A percentile compares a stretch with the other conserved stretches of the same genome.
Conservation (phyloP, 768 basidiomycete species). For the Termitomyces heimii region DNA sequence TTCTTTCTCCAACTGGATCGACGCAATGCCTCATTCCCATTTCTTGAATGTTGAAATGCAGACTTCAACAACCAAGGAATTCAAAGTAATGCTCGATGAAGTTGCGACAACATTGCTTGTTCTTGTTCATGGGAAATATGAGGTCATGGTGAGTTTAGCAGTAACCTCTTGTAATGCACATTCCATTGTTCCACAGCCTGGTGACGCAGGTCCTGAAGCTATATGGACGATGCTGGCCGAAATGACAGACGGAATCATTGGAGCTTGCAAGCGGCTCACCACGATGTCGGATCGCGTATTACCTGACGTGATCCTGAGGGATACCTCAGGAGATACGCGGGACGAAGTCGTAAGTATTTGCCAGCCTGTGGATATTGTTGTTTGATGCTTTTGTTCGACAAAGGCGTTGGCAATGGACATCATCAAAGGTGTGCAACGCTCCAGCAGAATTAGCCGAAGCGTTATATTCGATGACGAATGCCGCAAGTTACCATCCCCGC, state of each 20-base stretch:
- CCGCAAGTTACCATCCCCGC: conserved; percentile 3
- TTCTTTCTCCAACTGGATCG: background rate
- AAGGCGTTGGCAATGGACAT: background rate
- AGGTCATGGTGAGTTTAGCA: background rate
- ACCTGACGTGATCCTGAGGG: background rate
- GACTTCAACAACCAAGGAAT: background rate
- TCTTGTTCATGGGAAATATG: background rate
- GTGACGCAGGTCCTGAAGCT: background rate
- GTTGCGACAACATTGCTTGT: background rate
- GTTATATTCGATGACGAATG: conserved; percentile 2
- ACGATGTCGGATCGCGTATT: background rate
- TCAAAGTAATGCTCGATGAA: background rate
- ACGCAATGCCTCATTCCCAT: background rate
- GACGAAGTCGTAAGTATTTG: background rate
- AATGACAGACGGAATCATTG: background rate
- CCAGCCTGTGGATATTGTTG: background rate
- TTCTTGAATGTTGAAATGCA: background rate
- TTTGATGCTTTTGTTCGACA: background rate
- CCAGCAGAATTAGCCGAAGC: background rate
- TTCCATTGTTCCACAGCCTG: background rate
- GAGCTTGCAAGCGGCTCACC: background rate
- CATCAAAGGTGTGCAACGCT: conserved; percentile 1
- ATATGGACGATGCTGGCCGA: conserved; percentile 1
- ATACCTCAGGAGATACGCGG: background rate
- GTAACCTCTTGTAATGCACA: background rate